phyloP scores from a whole-genome alignment of 768 basidiomycete genomes.

The Mycena galopus region DNA sequence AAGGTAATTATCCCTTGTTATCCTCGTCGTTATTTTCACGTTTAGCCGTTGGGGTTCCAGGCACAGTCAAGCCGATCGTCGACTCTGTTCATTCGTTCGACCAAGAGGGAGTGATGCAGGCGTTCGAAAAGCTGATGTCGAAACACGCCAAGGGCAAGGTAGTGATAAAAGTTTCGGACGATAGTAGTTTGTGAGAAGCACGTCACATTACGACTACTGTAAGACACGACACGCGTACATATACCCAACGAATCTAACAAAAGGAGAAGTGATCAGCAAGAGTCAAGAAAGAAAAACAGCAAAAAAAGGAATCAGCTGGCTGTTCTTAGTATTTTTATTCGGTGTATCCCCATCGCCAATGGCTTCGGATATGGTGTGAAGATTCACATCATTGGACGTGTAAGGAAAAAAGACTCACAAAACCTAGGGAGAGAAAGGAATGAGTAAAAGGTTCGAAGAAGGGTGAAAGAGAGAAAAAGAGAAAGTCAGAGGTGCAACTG shows the following conservation, averaged over 20 bases:
- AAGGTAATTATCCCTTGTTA: not conserved
- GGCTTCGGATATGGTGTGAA: constrained; percentile 61
- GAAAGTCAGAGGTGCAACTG: constrained; percentile 71
- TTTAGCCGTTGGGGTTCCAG: constrained; percentile 33
- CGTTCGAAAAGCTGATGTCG: constrained; percentile 65
- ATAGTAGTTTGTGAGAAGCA: not conserved
- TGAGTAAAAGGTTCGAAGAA: constrained; percentile 11
- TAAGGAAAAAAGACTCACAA: constrained; percentile 26
- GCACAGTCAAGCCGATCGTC: constrained; percentile 58
- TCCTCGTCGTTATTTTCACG: not conserved
- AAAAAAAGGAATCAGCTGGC: constrained; percentile 62
- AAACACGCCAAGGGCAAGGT: constrained; percentile 67
- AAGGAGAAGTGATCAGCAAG: not conserved
- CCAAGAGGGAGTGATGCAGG: constrained; percentile 56
- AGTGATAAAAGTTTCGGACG: constrained; percentile 55
- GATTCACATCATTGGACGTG: constrained; percentile 59
- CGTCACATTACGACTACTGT: not conserved
- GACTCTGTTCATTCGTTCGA: constrained; percentile 62
- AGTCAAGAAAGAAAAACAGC: not conserved
- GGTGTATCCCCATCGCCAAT: constrained; percentile 59
- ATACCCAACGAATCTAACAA: not conserved
- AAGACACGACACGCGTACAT: not conserved
- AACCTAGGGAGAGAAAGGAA: constrained; percentile 16
- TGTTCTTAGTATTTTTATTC: constrained; percentile 70
- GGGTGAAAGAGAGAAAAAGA: constrained; percentile 6